phyloP scores from a whole-genome alignment of 768 basidiomycete species.

The Dioszegia hungarica region DNA sequence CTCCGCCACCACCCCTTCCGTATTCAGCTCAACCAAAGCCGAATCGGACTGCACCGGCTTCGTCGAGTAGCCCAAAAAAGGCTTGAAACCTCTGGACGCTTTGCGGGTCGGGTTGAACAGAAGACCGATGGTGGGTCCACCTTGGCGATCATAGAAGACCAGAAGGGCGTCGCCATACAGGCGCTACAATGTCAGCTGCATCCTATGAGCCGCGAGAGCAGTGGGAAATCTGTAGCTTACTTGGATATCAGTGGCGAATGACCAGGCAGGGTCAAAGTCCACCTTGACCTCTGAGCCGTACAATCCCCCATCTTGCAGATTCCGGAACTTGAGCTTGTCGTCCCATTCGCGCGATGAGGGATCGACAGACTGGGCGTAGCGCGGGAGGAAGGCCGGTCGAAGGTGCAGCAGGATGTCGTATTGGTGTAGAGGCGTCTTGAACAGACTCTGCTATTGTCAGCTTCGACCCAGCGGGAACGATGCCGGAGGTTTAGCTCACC shows the following conservation, averaged over 20 bases:
- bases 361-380: conserved; percentile 67
- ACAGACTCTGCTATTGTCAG: conserved; percentile 58
- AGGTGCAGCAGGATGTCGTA: conserved; percentile 82
- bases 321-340: conserved; percentile 23
- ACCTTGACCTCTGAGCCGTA: conserved; percentile 50
- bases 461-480: background rate
- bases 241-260: conserved; percentile 67
- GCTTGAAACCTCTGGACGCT: conserved; percentile 65
- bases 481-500: conserved; percentile 61
- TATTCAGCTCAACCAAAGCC: conserved; percentile 63
- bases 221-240: conserved; percentile 51
- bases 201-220: background rate
- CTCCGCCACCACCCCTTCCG: conserved; percentile 63
- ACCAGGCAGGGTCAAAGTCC: conserved; percentile 72
- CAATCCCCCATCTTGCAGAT: conserved; percentile 12
- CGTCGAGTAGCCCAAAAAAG: conserved; percentile 74
- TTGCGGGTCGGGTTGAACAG: conserved; percentile 78
- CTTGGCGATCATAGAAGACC: conserved; percentile 77
- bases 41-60: conserved; percentile 55
- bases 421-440: conserved; percentile 73
- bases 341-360: conserved; percentile 54
- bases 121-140: conserved; percentile 71
- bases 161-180: conserved; percentile 71
- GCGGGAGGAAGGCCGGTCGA: conserved; percentile 60
- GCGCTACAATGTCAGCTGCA: conserved; percentile 52